phyloP scores from a whole-genome alignment of 2,329 filamentous ascomycete species.

The Scedosporium minutisporum region DNA sequence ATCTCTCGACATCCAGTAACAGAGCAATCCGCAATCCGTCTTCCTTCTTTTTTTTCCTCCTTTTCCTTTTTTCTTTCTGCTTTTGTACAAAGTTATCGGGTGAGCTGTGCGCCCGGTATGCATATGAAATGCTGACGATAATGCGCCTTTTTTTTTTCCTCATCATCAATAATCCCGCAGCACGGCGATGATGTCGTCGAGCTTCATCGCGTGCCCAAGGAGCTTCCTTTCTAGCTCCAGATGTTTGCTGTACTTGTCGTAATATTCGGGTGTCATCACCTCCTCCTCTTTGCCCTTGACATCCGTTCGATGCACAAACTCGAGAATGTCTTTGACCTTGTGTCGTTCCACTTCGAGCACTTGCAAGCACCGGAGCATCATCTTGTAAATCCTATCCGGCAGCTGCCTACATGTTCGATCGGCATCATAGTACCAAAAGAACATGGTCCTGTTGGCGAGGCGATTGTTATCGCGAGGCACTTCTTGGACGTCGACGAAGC shows the following conservation, averaged over 20 bases:
- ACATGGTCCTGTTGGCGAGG: constrained; percentile 73
- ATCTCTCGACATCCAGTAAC: background rate
- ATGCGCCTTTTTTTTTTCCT: too few species aligned
- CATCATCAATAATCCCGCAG: constrained; percentile 62
- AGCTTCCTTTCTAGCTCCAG: constrained; percentile 63
- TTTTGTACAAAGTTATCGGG: background rate
- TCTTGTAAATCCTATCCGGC: constrained; percentile 77
- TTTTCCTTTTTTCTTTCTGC: background rate
- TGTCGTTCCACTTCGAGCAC: constrained; percentile 67
- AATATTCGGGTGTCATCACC: constrained; percentile 65
- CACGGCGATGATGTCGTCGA: constrained; percentile 78
- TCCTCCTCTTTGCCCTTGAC: constrained; percentile 77
- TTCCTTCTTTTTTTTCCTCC: background rate
- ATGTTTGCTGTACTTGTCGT: constrained; percentile 49
- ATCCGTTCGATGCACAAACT: constrained; percentile 76
- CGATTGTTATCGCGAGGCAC: constrained; percentile 81
- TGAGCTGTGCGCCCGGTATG: background rate
- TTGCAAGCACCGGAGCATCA: constrained; percentile 77
- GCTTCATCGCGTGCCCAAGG: constrained; percentile 64
- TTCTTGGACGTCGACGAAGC: constrained; percentile 86
- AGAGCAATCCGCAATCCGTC: background rate
- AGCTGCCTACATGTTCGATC: constrained; percentile 61
- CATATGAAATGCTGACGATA: background rate
- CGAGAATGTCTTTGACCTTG: constrained; percentile 61
- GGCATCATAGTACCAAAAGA: constrained; percentile 83